Conservation (phyloP, 768 basidiomycete species). For the Boletus vermiculosoides region DNA sequence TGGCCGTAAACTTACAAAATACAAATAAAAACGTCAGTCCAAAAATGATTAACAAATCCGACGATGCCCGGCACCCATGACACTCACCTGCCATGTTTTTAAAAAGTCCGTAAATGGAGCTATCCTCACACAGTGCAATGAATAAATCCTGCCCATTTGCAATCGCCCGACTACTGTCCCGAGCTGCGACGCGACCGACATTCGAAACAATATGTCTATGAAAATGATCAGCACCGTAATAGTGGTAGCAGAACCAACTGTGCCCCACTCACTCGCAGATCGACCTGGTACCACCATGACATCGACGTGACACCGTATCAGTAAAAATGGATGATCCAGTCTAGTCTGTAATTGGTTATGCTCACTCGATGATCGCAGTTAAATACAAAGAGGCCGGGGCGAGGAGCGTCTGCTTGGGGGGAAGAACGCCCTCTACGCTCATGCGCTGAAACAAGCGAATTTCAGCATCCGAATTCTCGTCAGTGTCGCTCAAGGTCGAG, state of each 20-base stretch:
- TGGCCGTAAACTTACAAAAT: slow-evolving; percentile 64
- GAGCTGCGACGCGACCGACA: slow-evolving; percentile 78
- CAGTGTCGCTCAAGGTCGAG: slow-evolving; percentile 77
- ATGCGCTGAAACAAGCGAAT: slow-evolving; percentile 62
- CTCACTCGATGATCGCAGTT: slow-evolving; percentile 92
- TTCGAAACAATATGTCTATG: slow-evolving; percentile 79
- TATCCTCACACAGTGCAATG: slow-evolving; percentile 87
- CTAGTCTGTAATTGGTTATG: slow-evolving; percentile 25
- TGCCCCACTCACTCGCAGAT: slow-evolving; percentile 75
- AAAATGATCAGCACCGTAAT: slow-evolving; percentile 4
- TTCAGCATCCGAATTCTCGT: slow-evolving; percentile 71
- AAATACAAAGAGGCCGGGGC: slow-evolving; percentile 87
- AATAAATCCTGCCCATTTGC: slow-evolving; percentile 84
- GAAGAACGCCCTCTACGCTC: slow-evolving; percentile 48
- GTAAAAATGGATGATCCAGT: slow-evolving; percentile 17
- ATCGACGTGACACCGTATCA: slow-evolving; percentile 24
- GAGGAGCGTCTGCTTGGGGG: slow-evolving; percentile 53
- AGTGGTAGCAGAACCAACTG: neutral
- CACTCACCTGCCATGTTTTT: slow-evolving; percentile 78
- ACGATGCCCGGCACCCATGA: neutral
- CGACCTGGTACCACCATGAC: slow-evolving; percentile 47
- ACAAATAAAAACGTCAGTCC: slow-evolving; percentile 18
- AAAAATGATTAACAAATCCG: slow-evolving; percentile 20
- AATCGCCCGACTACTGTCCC: slow-evolving; percentile 75
- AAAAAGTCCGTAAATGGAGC: slow-evolving; percentile 80